Evolutionary conservation across 768 basidiomycete genomes (phyloP).

Genomic region (Amanita phalloides): DNA sequence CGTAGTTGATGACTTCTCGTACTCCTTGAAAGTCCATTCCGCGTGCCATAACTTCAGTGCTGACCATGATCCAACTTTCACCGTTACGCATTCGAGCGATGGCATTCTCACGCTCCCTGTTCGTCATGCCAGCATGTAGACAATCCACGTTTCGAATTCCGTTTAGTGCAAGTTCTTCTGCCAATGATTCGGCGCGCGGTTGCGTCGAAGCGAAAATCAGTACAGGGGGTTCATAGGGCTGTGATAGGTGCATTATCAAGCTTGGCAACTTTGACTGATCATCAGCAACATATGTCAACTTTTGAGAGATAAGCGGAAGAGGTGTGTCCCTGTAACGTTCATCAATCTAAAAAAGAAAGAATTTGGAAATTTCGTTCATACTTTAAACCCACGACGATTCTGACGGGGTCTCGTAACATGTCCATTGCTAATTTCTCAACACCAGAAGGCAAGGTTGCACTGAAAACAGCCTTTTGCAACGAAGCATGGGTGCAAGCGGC

Average conservation of each 20-base stretch:
- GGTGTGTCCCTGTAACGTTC: constrained; percentile 70
- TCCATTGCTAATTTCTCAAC: constrained; percentile 82
- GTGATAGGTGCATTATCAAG: constrained; percentile 66
- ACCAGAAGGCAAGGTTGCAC: constrained; percentile 86
- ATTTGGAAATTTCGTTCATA: constrained; percentile 25
- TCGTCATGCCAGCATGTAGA: constrained; percentile 84
- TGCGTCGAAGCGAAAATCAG: constrained; percentile 90
- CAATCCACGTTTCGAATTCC: constrained; percentile 77
- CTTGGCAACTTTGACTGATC: constrained; percentile 93
- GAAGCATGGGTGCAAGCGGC: constrained; percentile 58
- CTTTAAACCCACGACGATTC: constrained; percentile 97
- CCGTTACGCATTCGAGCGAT: constrained; percentile 80
- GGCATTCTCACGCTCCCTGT: constrained; percentile 80
- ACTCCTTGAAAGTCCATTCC: constrained; percentile 98
- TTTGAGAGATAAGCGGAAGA: constrained; percentile 81
- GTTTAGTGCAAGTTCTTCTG: constrained; percentile 73
- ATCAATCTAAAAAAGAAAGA: constrained; percentile 3
- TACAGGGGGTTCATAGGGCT: constrained; percentile 83
- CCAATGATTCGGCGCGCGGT: constrained; percentile 68
- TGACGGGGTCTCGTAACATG: constrained; percentile 77
- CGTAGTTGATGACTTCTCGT: constrained; percentile 90
- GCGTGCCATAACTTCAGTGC: constrained; percentile 95
- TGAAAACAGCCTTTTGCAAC: constrained; percentile 85
- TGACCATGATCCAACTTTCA: constrained; percentile 90
- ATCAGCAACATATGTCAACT: constrained; percentile 83